Conservation (phyloP, 768 basidiomycete genomes). For the Lyophyllum semitale region DNA sequence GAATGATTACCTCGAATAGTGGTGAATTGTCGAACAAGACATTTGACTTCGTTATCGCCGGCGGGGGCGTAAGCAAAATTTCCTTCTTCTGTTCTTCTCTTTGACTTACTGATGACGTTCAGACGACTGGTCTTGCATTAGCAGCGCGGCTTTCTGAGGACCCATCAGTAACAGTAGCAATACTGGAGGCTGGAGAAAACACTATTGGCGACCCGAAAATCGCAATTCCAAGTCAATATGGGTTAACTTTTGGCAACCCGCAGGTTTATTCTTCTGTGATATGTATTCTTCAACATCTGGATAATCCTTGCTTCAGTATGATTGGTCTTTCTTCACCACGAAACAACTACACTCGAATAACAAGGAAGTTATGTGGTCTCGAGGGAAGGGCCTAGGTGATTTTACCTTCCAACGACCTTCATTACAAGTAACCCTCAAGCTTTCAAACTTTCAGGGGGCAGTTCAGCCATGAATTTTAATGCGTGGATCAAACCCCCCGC, state of each 20-base stretch:
- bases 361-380: slow-evolving; percentile 25
- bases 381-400: slow-evolving; percentile 35
- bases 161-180: slow-evolving; percentile 34
- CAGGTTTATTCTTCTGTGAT: slow-evolving; percentile 17
- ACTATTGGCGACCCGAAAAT: slow-evolving; percentile 36
- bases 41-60: slow-evolving; percentile 33
- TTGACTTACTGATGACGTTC: neutral
- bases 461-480: slow-evolving; percentile 45
- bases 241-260: slow-evolving; percentile 25
- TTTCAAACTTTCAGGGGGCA: slow-evolving; percentile 33
- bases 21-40: slow-evolving; percentile 18
- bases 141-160: slow-evolving; percentile 45
- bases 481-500: slow-evolving; percentile 33
- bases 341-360: slow-evolving; percentile 28
- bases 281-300: neutral
- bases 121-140: slow-evolving; percentile 42
- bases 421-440: neutral
- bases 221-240: slow-evolving; percentile 32
- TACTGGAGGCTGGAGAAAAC: slow-evolving; percentile 37
- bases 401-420: neutral
- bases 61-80: slow-evolving; percentile 25
- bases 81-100: neutral
- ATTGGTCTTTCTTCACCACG: slow-evolving; percentile 35
- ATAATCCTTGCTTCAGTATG: slow-evolving; percentile 24
- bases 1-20: slow-evolving; percentile 11